A percentile compares a stretch with the other conserved stretches of the same genome.
These are phyloP conservation scores for Urochloa ruziziensis DNA, from an alignment of 176 grass and related monocot genomes.

Conservation along the genomic window DNA sequence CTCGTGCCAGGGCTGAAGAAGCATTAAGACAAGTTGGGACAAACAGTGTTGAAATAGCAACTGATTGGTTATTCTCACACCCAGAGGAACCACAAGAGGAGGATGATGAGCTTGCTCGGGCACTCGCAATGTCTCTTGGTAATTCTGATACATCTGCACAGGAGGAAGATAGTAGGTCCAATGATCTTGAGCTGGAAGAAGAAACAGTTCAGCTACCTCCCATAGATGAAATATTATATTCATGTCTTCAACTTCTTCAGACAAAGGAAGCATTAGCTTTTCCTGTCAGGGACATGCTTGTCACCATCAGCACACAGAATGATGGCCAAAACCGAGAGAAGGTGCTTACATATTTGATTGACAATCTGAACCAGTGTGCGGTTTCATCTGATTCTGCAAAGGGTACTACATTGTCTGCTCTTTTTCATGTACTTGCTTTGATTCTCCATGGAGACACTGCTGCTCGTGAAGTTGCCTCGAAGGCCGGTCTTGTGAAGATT, in stretches of 20 bases:
- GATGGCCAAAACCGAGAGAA: conserved; percentile 82
- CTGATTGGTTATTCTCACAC: conserved; percentile 97
- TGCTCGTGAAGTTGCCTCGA: conserved; percentile 69
- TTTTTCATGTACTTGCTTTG: conserved; percentile 93
- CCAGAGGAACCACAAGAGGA: conserved; percentile 95
- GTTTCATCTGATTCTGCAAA: conserved; percentile 44
- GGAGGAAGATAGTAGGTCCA: conserved; percentile 53
- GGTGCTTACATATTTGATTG: conserved; percentile 85
- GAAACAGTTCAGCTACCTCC: conserved; percentile 75
- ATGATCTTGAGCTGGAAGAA: conserved; percentile 72
- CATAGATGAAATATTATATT: conserved; percentile 85
- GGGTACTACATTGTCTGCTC: conserved; percentile 55
- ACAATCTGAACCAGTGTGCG: conserved; percentile 72
- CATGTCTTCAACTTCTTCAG: conserved; percentile 75
- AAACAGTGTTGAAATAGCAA: conserved; percentile 96
- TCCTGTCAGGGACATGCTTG: conserved; percentile 85
- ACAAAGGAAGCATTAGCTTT: conserved; percentile 85
- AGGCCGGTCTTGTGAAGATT: conserved; percentile 76
- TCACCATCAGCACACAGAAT: conserved; percentile 91
- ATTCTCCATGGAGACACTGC: conserved; percentile 88
- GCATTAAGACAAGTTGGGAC: conserved; percentile 88
- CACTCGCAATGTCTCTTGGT: conserved; percentile 92
- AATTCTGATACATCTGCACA: conserved; percentile 68
- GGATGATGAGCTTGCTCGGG: conserved; percentile 96
- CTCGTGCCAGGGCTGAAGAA: conserved; percentile 91